Evolutionary conservation across 441 rosid species (phyloP).

Genomic region (Flueggea neowawraea): DNA sequence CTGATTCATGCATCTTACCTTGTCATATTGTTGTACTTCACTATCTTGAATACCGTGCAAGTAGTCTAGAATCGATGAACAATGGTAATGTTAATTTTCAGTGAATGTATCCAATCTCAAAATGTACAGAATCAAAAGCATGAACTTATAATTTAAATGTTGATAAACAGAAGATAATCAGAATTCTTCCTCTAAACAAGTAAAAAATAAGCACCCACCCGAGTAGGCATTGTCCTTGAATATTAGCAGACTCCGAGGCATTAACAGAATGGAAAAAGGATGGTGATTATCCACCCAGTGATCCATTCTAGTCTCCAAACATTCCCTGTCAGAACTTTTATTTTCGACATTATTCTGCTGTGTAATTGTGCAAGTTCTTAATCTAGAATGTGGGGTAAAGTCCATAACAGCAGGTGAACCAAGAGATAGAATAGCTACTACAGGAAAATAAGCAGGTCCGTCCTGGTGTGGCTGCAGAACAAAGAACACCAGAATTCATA

Average conservation of each 20-base stretch:
- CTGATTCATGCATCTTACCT: slow-evolving; percentile 31
- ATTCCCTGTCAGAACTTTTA: slow-evolving; percentile 14
- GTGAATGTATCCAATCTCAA: not conserved
- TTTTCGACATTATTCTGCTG: slow-evolving; percentile 8
- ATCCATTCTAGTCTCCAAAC: slow-evolving; percentile 20
- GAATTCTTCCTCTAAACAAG: not conserved
- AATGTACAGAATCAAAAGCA: not conserved
- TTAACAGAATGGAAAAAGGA: slow-evolving; percentile 62
- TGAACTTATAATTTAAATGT: not conserved
- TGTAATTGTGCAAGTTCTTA: slow-evolving; percentile 22
- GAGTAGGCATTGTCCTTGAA: slow-evolving; percentile 79
- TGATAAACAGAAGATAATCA: not conserved
- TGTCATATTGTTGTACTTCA: slow-evolving; percentile 37
- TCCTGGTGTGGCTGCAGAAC: slow-evolving; percentile 82
- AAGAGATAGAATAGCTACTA: slow-evolving; percentile 83
- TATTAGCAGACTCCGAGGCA: slow-evolving; percentile 79
- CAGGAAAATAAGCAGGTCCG: slow-evolving; percentile 91
- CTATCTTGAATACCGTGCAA: slow-evolving; percentile 75
- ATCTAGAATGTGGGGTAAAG: slow-evolving; percentile 68
- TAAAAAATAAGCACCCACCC: slow-evolving; percentile 27
- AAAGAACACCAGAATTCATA: slow-evolving; percentile 13
- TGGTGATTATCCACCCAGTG: slow-evolving; percentile 27
- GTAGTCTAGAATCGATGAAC: slow-evolving; percentile 49
- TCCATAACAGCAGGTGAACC: slow-evolving; percentile 85
- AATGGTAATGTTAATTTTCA: slow-evolving; percentile 1